Conservation (phyloP, 2,329 filamentous ascomycete species). For the Cordyceps javanica region DNA sequence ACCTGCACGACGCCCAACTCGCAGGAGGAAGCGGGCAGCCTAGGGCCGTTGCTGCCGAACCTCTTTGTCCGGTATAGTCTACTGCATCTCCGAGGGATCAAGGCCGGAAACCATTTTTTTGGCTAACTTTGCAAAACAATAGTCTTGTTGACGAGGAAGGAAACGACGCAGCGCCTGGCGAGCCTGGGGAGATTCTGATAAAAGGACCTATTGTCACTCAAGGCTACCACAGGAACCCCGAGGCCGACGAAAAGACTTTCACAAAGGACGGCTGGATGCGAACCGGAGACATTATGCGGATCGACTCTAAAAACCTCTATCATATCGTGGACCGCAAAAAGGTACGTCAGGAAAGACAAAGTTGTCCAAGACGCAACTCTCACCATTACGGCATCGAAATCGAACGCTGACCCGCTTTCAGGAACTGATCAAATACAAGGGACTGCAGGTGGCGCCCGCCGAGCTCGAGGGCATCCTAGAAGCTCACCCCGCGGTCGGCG, state of each 20-base stretch:
- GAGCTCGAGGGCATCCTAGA: conserved; percentile 49
- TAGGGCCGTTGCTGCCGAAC: conserved; percentile 28
- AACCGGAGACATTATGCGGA: conserved; percentile 71
- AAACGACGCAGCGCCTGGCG: conserved; percentile 32
- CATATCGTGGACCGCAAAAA: conserved; percentile 72
- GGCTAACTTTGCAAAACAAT: conserved; percentile 17
- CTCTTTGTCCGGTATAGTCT: conserved; percentile 21
- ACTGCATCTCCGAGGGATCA: too few species aligned
- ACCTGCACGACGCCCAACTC: conserved; percentile 37
- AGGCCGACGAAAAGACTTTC: conserved; percentile 58
- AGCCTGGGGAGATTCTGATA: conserved; percentile 58
- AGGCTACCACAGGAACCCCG: conserved; percentile 64
- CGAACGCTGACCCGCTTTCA: conserved; percentile 23
- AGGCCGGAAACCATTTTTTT: too few species aligned
- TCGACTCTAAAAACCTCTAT: conserved; percentile 64
- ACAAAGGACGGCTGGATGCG: conserved; percentile 58
- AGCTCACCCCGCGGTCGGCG: conserved; percentile 37
- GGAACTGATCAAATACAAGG: conserved; percentile 53
- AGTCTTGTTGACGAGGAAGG: conserved; percentile 34
- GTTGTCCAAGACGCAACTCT: background rate
- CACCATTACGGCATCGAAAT: background rate
- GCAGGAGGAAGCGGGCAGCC: conserved; percentile 40
- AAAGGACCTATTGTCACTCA: conserved; percentile 66
- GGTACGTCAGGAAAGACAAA: conserved; percentile 25
- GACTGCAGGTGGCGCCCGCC: conserved; percentile 60